Evolutionary conservation across 257 asterid species (phyloP).

Genomic region (Solanum gracilifrons): DNA sequence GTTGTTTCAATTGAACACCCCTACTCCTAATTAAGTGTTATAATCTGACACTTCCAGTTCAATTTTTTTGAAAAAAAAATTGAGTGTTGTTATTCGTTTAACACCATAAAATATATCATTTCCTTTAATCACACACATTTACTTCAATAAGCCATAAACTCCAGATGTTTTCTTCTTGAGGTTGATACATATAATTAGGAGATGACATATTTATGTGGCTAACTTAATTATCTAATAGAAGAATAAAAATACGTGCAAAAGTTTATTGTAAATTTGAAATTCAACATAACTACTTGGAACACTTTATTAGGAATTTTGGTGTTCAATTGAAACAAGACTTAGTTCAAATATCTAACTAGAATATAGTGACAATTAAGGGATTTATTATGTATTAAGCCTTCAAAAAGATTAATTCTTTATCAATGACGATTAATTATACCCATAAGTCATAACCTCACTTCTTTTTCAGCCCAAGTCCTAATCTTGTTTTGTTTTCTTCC

Average conservation of each 20-base stretch:
- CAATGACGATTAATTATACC: too few species aligned
- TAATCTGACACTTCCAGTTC: background rate
- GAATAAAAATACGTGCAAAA: background rate
- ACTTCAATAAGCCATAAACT: background rate
- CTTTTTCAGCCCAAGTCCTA: background rate
- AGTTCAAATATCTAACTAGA: background rate
- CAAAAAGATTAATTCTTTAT: background rate
- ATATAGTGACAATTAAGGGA: background rate
- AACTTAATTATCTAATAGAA: too few species aligned
- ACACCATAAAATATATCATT: too few species aligned
- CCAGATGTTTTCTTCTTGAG: too few species aligned
- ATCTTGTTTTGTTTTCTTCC: background rate
- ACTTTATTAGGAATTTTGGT: background rate
- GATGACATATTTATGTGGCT: background rate
- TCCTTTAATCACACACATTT: background rate
- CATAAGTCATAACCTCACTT: background rate
- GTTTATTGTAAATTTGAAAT: too few species aligned
- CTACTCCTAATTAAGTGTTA: background rate
- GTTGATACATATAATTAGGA: background rate
- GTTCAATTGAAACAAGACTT: background rate
- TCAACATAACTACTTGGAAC: background rate
- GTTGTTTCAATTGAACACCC: background rate
- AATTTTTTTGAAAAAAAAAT: too few species aligned
- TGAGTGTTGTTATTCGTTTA: too few species aligned
- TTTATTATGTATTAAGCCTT: background rate